Evolutionary conservation across 2,329 filamentous ascomycete species (phyloP).

Genomic region (Venturia effusa): DNA sequence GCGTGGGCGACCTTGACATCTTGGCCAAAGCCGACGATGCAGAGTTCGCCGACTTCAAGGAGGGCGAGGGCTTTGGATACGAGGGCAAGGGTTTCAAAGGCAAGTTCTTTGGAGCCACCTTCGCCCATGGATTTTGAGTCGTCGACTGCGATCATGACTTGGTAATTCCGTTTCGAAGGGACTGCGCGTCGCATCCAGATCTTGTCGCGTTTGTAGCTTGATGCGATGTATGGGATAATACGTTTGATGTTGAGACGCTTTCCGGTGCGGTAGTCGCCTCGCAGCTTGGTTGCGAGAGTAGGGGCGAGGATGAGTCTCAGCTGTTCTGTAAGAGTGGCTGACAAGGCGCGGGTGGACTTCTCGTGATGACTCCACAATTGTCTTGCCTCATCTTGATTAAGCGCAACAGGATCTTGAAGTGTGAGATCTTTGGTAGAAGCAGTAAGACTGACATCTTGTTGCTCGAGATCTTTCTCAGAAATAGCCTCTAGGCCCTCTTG

Average conservation of each 20-base stretch:
- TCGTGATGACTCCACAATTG: conserved; percentile 81
- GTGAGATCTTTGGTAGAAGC: conserved; percentile 40
- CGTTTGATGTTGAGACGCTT: conserved; percentile 99
- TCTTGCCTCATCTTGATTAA: conserved; percentile 47
- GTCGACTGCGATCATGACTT: conserved; percentile 95
- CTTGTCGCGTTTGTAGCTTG: conserved; percentile 97
- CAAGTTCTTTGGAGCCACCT: conserved; percentile 62
- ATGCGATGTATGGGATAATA: conserved; percentile 98
- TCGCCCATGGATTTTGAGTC: conserved; percentile 93
- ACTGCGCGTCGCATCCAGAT: conserved; percentile 97
- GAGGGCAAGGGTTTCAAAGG: conserved; percentile 89
- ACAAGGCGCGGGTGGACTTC: conserved; percentile 70
- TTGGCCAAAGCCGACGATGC: conserved; percentile 79
- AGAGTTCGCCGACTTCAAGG: conserved; percentile 91
- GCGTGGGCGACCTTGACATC: conserved; percentile 76
- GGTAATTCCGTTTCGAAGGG: conserved; percentile 88
- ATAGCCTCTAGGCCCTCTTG: conserved; percentile 12
- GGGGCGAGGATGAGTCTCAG: conserved; percentile 91
- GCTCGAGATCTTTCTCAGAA: conserved; percentile 15
- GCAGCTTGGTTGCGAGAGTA: conserved; percentile 89
- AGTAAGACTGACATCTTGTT: conserved; percentile 49
- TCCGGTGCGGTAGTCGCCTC: conserved; percentile 91
- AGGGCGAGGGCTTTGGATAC: conserved; percentile 78
- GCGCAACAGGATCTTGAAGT: conserved; percentile 24
- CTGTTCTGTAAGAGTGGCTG: conserved; percentile 83